Evolutionary conservation across 768 basidiomycete species (phyloP).

Genomic region (Rhizopogon rudus): DNA sequence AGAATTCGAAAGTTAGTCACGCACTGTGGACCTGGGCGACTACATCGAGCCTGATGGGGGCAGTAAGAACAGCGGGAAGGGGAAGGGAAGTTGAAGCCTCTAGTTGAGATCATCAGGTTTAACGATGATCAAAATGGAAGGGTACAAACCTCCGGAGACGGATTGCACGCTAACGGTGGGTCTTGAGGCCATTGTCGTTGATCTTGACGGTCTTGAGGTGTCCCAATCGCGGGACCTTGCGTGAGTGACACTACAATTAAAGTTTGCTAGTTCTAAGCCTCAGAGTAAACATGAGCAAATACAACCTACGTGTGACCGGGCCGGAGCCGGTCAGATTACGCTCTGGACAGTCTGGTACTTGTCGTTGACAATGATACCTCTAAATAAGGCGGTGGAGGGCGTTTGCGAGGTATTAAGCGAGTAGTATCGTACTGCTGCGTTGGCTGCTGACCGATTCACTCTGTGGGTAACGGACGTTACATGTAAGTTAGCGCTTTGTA

Average conservation of each 20-base stretch:
- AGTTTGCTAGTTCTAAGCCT: constrained; percentile 27
- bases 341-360: no score
- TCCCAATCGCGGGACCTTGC: background rate
- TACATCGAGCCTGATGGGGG: constrained; percentile 97
- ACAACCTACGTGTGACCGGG: background rate
- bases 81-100: constrained; percentile 87
- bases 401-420: no score
- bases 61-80: constrained; percentile 94
- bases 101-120: constrained; percentile 22
- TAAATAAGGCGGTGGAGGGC: no score
- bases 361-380: no score
- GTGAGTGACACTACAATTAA: constrained; percentile 10
- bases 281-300: constrained; percentile 13
- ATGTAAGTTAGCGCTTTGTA: no score
- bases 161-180: constrained; percentile 86
- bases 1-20: constrained; percentile 31
- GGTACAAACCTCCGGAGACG: constrained; percentile 60
- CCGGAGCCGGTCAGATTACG: no score
- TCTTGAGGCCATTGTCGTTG: constrained; percentile 78
- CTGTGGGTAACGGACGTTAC: no score
- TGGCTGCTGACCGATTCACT: no score
- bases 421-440: no score
- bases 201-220: constrained; percentile 37
- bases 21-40: constrained; percentile 98
- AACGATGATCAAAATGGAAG: background rate